A percentile compares a stretch with the other conserved stretches of the same genome.
Conservation (phyloP, 202 grass and related monocot species). For the Setaria italica region DNA sequence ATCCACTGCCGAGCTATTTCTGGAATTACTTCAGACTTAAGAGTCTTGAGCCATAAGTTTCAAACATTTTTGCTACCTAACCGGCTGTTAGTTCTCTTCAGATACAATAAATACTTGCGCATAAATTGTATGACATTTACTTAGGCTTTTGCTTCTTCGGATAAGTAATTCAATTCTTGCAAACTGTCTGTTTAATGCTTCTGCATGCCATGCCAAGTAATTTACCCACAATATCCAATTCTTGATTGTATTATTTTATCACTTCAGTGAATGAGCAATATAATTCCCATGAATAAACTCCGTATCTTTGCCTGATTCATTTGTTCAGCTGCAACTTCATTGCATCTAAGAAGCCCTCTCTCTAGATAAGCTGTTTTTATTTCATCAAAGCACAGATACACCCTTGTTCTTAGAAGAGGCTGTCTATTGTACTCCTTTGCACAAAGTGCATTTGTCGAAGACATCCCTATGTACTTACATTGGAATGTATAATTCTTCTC, state of each 20-base stretch:
- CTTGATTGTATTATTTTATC: not conserved
- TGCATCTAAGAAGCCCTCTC: not conserved
- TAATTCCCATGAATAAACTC: not conserved
- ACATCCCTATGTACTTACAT: conserved; percentile 11
- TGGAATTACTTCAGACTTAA: not conserved
- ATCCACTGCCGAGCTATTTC: not conserved
- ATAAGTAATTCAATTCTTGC: conserved; percentile 1
- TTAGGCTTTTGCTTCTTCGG: not conserved
- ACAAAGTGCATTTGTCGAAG: not conserved
- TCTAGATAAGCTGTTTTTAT: not conserved
- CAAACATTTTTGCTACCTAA: not conserved
- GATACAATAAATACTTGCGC: not conserved
- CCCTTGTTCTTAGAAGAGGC: not conserved
- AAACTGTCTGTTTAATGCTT: not conserved
- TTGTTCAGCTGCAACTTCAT: not conserved
- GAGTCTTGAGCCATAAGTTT: not conserved
- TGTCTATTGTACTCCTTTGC: not conserved
- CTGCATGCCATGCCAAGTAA: not conserved
- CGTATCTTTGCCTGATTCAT: not conserved
- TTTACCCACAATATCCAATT: not conserved
- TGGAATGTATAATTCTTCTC: conserved; percentile 3
- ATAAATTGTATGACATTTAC: not conserved
- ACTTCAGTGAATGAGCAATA: not conserved
- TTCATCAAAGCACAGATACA: not conserved
- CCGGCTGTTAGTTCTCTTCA: not conserved